phyloP scores from a whole-genome alignment of 2,329 filamentous ascomycete genomes.

The Chaetomium sp. region DNA sequence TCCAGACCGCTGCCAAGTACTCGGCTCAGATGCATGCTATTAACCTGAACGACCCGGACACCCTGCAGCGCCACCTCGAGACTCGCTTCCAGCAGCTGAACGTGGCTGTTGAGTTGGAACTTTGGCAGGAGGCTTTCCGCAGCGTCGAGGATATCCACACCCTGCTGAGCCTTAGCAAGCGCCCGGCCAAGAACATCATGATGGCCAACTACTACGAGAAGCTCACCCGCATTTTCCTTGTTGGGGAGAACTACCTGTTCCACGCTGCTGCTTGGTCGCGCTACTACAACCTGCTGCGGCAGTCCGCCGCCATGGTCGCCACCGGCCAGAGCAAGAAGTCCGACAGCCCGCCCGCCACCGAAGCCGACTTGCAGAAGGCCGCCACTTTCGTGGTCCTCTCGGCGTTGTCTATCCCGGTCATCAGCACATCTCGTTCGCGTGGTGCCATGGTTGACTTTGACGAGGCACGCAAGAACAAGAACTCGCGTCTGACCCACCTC shows the following conservation, averaged over 20 bases:
- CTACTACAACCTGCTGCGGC: conserved; percentile 94
- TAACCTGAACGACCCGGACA: conserved; percentile 97
- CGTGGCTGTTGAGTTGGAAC: conserved; percentile 93
- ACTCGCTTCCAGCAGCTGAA: conserved; percentile 98
- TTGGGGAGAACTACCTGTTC: conserved; percentile 99
- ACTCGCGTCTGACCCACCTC: conserved; percentile 92
- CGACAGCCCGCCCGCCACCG: conserved; percentile 87
- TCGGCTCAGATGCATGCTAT: conserved; percentile 99
- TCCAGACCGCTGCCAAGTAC: conserved; percentile 99
- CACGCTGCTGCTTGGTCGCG: conserved; percentile 96
- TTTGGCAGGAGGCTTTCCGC: conserved; percentile 99
- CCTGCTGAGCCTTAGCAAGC: conserved; percentile 94
- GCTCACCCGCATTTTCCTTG: conserved; percentile 95
- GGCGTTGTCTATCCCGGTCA: conserved; percentile 96
- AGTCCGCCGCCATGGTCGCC: conserved; percentile 81
- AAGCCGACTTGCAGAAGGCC: conserved; percentile 88
- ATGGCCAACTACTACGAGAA: conserved; percentile 99
- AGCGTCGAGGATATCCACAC: conserved; percentile 99
- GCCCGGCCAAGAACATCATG: conserved; percentile 97
- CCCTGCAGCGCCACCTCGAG: conserved; percentile 93
- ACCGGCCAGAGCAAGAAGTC: conserved; percentile 87
- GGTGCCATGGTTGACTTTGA: conserved; percentile 96
- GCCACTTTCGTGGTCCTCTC: conserved; percentile 95
- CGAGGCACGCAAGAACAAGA: conserved; percentile 98
- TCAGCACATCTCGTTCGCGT: conserved; percentile 94